Percentiles rank a stretch among this genome's conserved stretches.
phyloP scores from a whole-genome alignment of 2,329 filamentous ascomycete species.

The Sphaceloma murrayae region DNA sequence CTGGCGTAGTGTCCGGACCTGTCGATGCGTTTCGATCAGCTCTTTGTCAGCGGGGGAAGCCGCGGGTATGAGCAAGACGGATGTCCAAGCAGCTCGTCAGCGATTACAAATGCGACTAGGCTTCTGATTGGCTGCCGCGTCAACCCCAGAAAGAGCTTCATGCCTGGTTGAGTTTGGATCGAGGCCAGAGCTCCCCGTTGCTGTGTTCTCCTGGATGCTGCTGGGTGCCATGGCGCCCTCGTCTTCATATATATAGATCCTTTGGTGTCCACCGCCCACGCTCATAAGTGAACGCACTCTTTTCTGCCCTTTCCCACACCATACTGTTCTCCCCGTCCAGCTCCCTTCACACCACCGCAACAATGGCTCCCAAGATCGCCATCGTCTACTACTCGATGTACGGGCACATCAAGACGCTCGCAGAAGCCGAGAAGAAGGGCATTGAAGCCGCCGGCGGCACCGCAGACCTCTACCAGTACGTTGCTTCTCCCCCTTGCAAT shows the following conservation, averaged over 20 bases:
- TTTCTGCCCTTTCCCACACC: background rate
- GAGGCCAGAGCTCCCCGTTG: constrained; percentile 2
- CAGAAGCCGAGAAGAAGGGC: constrained; percentile 82
- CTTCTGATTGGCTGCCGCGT: background rate
- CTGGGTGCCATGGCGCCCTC: no score
- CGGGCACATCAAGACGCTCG: constrained; percentile 76
- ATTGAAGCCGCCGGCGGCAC: constrained; percentile 77
- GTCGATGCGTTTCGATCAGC: background rate
- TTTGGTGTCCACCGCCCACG: no score
- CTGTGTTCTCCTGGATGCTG: no score
- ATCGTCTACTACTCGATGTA: constrained; percentile 97
- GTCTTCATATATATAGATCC: no score
- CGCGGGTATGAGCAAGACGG: background rate
- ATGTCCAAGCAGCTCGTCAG: constrained; percentile 11
- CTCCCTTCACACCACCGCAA: constrained; percentile 5
- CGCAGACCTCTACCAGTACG: constrained; percentile 73
- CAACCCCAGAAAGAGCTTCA: background rate
- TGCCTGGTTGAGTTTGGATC: constrained; percentile 6
- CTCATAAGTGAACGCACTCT: background rate
- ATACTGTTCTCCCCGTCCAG: constrained; percentile 1
- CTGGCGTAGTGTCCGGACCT: no score
- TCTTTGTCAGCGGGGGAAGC: background rate
- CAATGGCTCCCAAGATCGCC: constrained; percentile 39
- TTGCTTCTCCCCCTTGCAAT: constrained; percentile 17
- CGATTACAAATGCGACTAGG: constrained; percentile 7